Conservation (phyloP, 345 rosid species). For the Populus simonii region DNA sequence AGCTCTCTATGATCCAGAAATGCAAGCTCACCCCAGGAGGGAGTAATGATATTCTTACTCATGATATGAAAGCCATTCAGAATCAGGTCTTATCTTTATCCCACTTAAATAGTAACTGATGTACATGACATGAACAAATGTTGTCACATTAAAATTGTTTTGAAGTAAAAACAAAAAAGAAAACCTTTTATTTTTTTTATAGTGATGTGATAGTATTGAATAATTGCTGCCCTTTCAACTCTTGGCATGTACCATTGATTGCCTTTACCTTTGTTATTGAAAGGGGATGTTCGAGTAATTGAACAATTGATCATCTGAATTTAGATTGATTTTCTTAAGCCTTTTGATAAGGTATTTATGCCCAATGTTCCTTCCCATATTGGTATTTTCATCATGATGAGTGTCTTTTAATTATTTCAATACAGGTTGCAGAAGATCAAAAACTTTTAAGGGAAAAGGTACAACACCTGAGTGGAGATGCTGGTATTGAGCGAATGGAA, state of each 20-base stretch:
- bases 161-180: background rate
- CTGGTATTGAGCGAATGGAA: constrained; percentile 81
- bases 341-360: background rate
- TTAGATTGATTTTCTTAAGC: background rate
- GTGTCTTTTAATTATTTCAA: background rate
- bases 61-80: constrained; percentile 91
- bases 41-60: constrained; percentile 53
- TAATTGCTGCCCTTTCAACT: background rate
- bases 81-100: constrained; percentile 53
- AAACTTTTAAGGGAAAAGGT: constrained; percentile 80
- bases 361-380: background rate
- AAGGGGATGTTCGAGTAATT: background rate
- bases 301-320: background rate
- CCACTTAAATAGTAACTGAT: background rate
- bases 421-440: constrained; percentile 81
- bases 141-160: background rate
- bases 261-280: background rate
- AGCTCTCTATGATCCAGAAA: constrained; percentile 92
- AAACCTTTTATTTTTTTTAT: background rate
- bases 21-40: constrained; percentile 76
- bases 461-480: constrained; percentile 66
- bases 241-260: background rate
- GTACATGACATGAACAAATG: background rate
- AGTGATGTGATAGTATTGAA: background rate
- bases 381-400: background rate